Conservation (phyloP, 805 yeast genomes). For the Starmerella geochares region DNA sequence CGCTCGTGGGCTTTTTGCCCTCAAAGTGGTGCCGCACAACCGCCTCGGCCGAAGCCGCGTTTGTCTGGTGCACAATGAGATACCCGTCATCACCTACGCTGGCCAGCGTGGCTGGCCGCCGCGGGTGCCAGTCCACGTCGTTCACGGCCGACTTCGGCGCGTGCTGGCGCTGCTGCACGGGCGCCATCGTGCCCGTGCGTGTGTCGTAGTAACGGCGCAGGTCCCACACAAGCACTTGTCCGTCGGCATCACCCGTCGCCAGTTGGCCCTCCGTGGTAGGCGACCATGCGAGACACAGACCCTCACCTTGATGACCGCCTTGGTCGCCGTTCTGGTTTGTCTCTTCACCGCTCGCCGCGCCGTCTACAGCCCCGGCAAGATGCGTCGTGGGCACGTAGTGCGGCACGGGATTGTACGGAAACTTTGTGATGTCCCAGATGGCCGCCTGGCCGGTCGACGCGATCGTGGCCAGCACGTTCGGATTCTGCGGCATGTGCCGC, state of each 20-base stretch:
- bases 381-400: slow-evolving; percentile 43
- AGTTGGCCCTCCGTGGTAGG: slow-evolving; percentile 50
- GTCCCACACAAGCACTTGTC: slow-evolving; percentile 59
- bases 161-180: slow-evolving; percentile 23
- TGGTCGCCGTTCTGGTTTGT: slow-evolving; percentile 24
- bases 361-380: slow-evolving; percentile 30
- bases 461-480: slow-evolving; percentile 65
- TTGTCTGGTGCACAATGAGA: slow-evolving; percentile 15
- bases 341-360: background rate
- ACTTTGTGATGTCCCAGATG: slow-evolving; percentile 76
- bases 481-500: slow-evolving; percentile 73
- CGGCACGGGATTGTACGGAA: slow-evolving; percentile 41
- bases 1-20: slow-evolving; percentile 39
- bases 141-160: slow-evolving; percentile 48
- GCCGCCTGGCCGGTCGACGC: slow-evolving; percentile 55
- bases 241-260: slow-evolving; percentile 51
- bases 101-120: slow-evolving; percentile 52
- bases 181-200: slow-evolving; percentile 27
- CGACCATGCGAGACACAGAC: slow-evolving; percentile 69
- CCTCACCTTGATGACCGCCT: slow-evolving; percentile 34
- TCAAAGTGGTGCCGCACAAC: background rate
- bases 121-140: slow-evolving; percentile 58
- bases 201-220: slow-evolving; percentile 35
- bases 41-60: background rate
- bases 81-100: slow-evolving; percentile 54